A percentile compares a stretch with the other conserved stretches of the same genome.
Evolutionary conservation across 805 yeast species (phyloP).

Genomic region (Brettanomyces nanus): DNA sequence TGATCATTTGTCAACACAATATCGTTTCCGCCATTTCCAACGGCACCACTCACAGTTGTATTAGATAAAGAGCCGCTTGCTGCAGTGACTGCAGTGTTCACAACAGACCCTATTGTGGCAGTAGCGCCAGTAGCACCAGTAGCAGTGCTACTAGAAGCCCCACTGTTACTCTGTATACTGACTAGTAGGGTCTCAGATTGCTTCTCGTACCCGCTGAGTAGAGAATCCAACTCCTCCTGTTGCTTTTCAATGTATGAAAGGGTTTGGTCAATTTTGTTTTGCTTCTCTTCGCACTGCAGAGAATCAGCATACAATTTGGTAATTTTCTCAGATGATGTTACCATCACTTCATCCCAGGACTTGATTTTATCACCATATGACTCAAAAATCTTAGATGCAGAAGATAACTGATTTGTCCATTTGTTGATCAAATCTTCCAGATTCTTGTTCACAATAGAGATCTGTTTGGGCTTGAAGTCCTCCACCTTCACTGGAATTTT

Average conservation of each 20-base stretch:
- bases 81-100: not conserved
- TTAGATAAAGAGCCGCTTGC: not conserved
- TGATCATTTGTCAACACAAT: conserved; percentile 58
- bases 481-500: conserved; percentile 34
- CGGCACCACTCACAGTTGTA: conserved; percentile 23
- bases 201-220: conserved; percentile 75
- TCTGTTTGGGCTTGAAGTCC: conserved; percentile 54
- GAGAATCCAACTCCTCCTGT: conserved; percentile 80
- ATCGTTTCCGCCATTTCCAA: conserved; percentile 10
- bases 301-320: conserved; percentile 71
- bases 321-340: conserved; percentile 79
- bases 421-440: conserved; percentile 85
- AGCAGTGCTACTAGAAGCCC: too few species aligned
- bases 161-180: conserved; percentile 19
- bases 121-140: not conserved
- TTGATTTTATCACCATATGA: conserved; percentile 66
- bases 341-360: conserved; percentile 80
- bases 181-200: conserved; percentile 50
- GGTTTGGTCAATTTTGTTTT: conserved; percentile 79
- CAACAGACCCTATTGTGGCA: not conserved
- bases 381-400: conserved; percentile 66
- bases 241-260: conserved; percentile 80
- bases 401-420: conserved; percentile 84
- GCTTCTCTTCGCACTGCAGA: conserved; percentile 75
- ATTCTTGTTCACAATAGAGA: conserved; percentile 82